Conservation (phyloP, 2,329 filamentous ascomycete species). For the Trichoderma gracile region DNA sequence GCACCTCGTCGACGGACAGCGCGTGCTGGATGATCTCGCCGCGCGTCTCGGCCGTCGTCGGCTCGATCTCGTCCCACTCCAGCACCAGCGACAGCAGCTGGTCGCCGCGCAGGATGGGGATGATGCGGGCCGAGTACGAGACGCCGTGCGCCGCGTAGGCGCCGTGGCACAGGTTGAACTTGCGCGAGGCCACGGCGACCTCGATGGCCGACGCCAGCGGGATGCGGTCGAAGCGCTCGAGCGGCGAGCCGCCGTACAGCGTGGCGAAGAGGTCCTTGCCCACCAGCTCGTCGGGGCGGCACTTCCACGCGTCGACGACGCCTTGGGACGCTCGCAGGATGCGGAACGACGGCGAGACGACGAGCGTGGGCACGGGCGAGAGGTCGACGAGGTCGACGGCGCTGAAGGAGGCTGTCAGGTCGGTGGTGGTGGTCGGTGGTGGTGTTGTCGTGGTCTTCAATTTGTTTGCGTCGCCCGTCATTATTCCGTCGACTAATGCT, state of each 20-base stretch:
- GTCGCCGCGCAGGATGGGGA: conserved; percentile 36
- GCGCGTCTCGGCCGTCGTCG: conserved; percentile 14
- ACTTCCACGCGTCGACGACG: conserved; percentile 35
- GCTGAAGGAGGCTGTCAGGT: neutral
- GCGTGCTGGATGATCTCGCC: conserved; percentile 32
- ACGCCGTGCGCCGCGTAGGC: conserved; percentile 25
- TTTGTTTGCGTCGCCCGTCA: too few relatives aligned
- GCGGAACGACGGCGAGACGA: conserved; percentile 36
- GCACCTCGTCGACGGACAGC: conserved; percentile 52
- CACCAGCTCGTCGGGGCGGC: conserved; percentile 32
- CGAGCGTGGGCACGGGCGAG: conserved; percentile 36
- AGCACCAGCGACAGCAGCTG: conserved; percentile 37
- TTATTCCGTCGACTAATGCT: too few relatives aligned
- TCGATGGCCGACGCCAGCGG: conserved; percentile 35
- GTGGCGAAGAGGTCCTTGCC: conserved; percentile 35
- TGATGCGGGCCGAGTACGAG: conserved; percentile 38
- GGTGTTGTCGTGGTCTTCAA: too few relatives aligned
- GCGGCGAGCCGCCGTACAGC: conserved; percentile 34
- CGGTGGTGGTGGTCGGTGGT: neutral
- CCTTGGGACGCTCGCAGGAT: conserved; percentile 37
- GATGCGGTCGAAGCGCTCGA: conserved; percentile 33
- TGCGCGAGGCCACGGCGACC: conserved; percentile 33
- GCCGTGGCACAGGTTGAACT: conserved; percentile 32
- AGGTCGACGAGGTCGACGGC: conserved; percentile 10
- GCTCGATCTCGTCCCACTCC: conserved; percentile 37